Conservation (phyloP, 2,329 filamentous ascomycete genomes). For the Epicoccum nigrum region DNA sequence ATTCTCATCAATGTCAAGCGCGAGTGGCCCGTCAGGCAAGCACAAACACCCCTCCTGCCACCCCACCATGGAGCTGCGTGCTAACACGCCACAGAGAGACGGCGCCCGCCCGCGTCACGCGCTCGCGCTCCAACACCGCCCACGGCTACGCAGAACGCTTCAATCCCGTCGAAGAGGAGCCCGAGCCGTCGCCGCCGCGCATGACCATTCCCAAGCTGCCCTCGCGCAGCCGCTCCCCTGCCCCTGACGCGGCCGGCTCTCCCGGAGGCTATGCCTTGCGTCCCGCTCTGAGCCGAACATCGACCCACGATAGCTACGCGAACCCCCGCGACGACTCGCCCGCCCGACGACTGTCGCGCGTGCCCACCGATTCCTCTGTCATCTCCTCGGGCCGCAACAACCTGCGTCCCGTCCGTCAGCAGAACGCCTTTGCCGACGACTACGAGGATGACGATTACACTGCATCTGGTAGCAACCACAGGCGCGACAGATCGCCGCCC, state of each 20-base stretch:
- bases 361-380: constrained; percentile 61
- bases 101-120: constrained; percentile 49
- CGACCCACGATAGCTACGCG: constrained; percentile 65
- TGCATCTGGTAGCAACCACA: constrained; percentile 31
- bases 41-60: background rate
- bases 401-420: constrained; percentile 50
- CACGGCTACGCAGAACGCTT: constrained; percentile 67
- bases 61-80: background rate
- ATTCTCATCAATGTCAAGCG: constrained; percentile 73
- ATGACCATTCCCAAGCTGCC: constrained; percentile 51
- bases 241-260: constrained; percentile 34
- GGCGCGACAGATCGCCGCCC: constrained; percentile 58
- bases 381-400: constrained; percentile 56
- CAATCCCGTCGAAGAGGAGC: constrained; percentile 63
- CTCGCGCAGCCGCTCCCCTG: constrained; percentile 52
- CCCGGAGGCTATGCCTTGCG: constrained; percentile 48
- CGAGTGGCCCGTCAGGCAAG: constrained; percentile 70
- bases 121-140: constrained; percentile 68
- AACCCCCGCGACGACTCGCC: constrained; percentile 61
- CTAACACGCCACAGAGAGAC: constrained; percentile 38
- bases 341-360: constrained; percentile 56
- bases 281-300: constrained; percentile 57
- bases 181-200: constrained; percentile 57
- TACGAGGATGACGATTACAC: constrained; percentile 45
- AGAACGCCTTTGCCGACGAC: constrained; percentile 44